A percentile compares a stretch with the other conserved stretches of the same genome.
Evolutionary conservation across 768 basidiomycete genomes (phyloP).

Genomic region (Mycena chlorophos): DNA sequence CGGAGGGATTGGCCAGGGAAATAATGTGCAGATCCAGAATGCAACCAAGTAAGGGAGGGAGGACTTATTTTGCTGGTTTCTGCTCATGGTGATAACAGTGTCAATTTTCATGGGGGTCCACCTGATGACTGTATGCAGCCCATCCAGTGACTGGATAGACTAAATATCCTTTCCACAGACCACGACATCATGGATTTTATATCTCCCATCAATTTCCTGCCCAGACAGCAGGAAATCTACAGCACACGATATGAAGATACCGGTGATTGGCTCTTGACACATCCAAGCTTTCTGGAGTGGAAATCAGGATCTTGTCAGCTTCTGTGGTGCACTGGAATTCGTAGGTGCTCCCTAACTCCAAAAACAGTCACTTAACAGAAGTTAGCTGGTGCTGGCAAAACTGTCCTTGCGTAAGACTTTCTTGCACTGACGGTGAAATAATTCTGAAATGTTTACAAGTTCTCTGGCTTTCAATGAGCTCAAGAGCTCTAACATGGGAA

Average conservation of each 20-base stretch:
- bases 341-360: neutral
- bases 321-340: conserved; percentile 8
- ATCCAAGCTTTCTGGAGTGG: neutral
- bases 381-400: conserved; percentile 8
- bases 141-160: too few relatives aligned
- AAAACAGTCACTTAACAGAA: neutral
- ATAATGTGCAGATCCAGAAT: too few relatives aligned
- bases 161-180: too few relatives aligned
- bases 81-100: too few relatives aligned
- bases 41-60: too few relatives aligned
- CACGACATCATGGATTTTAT: conserved; percentile 4
- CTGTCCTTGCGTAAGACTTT: conserved; percentile 2
- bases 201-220: conserved; percentile 3
- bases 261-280: conserved; percentile 1
- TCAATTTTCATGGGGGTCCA: too few relatives aligned
- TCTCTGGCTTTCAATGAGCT: neutral
- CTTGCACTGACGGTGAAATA: neutral
- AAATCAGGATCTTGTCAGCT: neutral
- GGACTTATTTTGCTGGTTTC: too few relatives aligned
- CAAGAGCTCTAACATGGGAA: too few relatives aligned
- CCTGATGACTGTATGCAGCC: too few relatives aligned
- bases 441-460: neutral
- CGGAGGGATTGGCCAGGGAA: too few relatives aligned
- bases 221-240: conserved; percentile 4
- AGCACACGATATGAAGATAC: conserved; percentile 1